phyloP scores from a whole-genome alignment of 768 basidiomycete species.

The Rossbeevera mucosa region DNA sequence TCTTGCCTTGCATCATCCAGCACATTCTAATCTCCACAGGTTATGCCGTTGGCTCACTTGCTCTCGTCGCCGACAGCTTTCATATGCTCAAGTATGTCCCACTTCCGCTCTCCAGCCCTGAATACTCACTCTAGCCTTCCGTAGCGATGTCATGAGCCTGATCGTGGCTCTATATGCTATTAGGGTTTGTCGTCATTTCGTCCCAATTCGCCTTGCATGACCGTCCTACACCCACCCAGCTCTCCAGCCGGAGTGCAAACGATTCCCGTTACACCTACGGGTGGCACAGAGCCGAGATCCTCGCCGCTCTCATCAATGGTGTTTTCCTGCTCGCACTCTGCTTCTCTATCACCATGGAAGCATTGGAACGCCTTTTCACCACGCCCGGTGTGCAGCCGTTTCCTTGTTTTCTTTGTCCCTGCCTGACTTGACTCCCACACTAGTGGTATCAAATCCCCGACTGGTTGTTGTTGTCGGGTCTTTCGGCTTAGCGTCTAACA shows the following conservation, averaged over 20 bases:
- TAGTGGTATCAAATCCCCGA: conserved; percentile 88
- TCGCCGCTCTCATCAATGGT: conserved; percentile 93
- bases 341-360: conserved; percentile 92
- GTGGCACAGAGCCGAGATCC: conserved; percentile 98
- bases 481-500: conserved; percentile 84
- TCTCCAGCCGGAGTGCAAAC: conserved; percentile 53
- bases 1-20: conserved; percentile 9
- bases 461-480: conserved; percentile 88
- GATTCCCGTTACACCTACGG: conserved; percentile 91
- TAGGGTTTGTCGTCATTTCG: conserved; percentile 43
- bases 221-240: conserved; percentile 37
- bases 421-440: conserved; percentile 10
- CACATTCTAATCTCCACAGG: conserved; percentile 41
- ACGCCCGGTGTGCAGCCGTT: conserved; percentile 55
- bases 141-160: conserved; percentile 94
- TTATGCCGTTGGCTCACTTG: conserved; percentile 93
- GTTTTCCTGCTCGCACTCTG: conserved; percentile 96
- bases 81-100: conserved; percentile 92
- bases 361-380: conserved; percentile 83
- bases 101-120: neutral
- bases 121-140: conserved; percentile 7
- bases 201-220: conserved; percentile 3
- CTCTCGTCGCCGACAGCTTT: conserved; percentile 94
- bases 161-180: conserved; percentile 94
- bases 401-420: conserved; percentile 1